These are phyloP conservation scores for Didymosphaeria variabile DNA, from an alignment of 2,329 filamentous ascomycete genomes.

Conservation along the genomic window DNA sequence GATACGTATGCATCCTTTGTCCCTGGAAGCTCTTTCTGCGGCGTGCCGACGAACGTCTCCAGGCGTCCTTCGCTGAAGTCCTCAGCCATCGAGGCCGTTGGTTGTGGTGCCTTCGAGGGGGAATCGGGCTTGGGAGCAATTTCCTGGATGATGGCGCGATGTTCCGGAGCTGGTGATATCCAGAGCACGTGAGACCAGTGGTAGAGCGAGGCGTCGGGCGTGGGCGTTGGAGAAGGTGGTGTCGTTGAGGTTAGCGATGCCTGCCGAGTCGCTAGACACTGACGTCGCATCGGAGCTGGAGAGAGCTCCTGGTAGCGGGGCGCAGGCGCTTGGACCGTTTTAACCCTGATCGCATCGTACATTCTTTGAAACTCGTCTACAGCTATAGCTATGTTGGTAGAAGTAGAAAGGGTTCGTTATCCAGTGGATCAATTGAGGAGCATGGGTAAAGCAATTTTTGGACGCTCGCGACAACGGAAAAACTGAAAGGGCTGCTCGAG, in stretches of 20 bases:
- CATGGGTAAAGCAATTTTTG: background rate
- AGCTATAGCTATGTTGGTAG: background rate
- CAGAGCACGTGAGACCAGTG: slow-evolving; percentile 18
- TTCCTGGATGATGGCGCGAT: background rate
- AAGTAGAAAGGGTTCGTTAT: background rate
- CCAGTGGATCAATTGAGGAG: background rate
- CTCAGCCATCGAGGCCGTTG: slow-evolving; percentile 32
- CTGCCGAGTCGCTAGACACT: slow-evolving; percentile 18
- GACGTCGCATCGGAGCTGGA: slow-evolving; percentile 24
- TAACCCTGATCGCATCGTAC: slow-evolving; percentile 15
- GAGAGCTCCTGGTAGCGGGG: slow-evolving; percentile 13
- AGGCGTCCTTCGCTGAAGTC: slow-evolving; percentile 71
- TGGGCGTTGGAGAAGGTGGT: slow-evolving; percentile 7
- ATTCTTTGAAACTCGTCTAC: slow-evolving; percentile 2
- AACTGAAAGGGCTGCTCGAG: background rate
- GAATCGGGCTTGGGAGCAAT: background rate
- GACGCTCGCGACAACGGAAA: background rate
- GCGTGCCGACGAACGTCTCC: slow-evolving; percentile 82
- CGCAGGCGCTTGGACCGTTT: slow-evolving; percentile 19
- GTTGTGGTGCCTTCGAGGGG: background rate
- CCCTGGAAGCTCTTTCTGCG: slow-evolving; percentile 94
- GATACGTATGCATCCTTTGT: slow-evolving; percentile 97
- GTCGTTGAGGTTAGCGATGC: slow-evolving; percentile 12
- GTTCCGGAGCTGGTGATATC: background rate
- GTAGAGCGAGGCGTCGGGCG: slow-evolving; percentile 12